Conservation (phyloP, 1,284 basidiomycete species). For the Coniferiporia weirii region DNA sequence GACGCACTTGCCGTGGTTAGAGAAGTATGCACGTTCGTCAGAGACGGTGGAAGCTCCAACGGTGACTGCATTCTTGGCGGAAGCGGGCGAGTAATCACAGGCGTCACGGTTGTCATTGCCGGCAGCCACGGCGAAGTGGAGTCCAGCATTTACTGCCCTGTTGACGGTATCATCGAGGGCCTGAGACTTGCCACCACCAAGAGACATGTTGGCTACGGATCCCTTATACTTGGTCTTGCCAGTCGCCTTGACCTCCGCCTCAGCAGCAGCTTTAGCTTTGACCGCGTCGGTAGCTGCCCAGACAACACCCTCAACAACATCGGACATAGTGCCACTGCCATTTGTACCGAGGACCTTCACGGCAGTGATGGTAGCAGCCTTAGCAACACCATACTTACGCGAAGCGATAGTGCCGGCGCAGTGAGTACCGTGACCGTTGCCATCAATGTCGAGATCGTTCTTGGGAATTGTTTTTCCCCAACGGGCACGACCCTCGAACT, state of each 20-base stretch:
- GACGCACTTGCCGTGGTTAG: slow-evolving; percentile 74
- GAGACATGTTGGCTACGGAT: slow-evolving; percentile 96
- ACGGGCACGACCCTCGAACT: slow-evolving; percentile 82
- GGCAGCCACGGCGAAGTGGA: slow-evolving; percentile 95
- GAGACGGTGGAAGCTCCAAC: slow-evolving; percentile 79
- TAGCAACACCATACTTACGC: slow-evolving; percentile 87
- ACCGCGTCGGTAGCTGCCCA: slow-evolving; percentile 75
- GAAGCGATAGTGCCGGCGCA: slow-evolving; percentile 83
- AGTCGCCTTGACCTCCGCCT: slow-evolving; percentile 55
- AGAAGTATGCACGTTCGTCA: slow-evolving; percentile 88
- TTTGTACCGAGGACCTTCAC: slow-evolving; percentile 96
- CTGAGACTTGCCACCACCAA: slow-evolving; percentile 92
- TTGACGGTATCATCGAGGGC: slow-evolving; percentile 86
- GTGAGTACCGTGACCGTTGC: slow-evolving; percentile 73
- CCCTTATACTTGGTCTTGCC: slow-evolving; percentile 83
- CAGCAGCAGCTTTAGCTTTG: slow-evolving; percentile 38
- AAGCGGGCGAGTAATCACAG: slow-evolving; percentile 80
- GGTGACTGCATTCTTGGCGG: slow-evolving; percentile 72
- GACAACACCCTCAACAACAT: slow-evolving; percentile 84
- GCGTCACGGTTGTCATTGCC: slow-evolving; percentile 76
- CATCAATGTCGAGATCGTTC: slow-evolving; percentile 75
- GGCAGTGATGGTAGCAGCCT: slow-evolving; percentile 87
- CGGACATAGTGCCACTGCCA: slow-evolving; percentile 94
- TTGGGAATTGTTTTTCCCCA: slow-evolving; percentile 84
- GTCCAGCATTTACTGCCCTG: slow-evolving; percentile 74